A percentile compares a stretch with the other conserved stretches of the same genome.
phyloP scores from a whole-genome alignment of 225 moss, liverwort and hornwort species.

The Climacium dendroides region DNA sequence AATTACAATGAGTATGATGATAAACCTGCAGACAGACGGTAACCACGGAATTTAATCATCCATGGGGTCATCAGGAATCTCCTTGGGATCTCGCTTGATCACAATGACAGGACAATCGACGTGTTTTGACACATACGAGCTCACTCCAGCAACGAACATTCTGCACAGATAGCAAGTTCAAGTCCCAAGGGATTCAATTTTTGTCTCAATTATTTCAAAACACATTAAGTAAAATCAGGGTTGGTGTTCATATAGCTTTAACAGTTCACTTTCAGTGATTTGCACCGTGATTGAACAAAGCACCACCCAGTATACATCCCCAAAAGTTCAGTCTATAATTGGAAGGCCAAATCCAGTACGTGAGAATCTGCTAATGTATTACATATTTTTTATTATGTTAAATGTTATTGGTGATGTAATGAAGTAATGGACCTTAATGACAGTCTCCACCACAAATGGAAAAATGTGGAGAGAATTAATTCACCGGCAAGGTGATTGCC shows the following conservation, averaged over 20 bases:
- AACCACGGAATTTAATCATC: constrained; percentile 32
- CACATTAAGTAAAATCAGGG: too few relatives aligned
- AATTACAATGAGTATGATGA: neutral
- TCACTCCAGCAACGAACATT: constrained; percentile 74
- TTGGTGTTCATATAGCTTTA: neutral
- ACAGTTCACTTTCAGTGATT: neutral
- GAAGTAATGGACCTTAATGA: neutral
- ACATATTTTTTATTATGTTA: neutral
- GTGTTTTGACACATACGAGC: constrained; percentile 44
- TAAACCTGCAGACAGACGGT: neutral
- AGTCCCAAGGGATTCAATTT: neutral
- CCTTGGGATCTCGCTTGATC: constrained; percentile 64
- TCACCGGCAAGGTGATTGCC: neutral
- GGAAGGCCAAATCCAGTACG: neutral
- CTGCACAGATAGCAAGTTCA: constrained; percentile 14
- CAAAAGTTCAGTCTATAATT: neutral
- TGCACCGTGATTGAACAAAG: neutral
- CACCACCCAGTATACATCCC: neutral
- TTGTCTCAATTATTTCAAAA: neutral
- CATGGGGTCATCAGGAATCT: constrained; percentile 72
- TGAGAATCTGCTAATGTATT: neutral
- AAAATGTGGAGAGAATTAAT: neutral
- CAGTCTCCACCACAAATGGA: neutral
- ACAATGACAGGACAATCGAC: constrained; percentile 58
- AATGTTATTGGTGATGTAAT: neutral